Base-by-base conservation (phyloP, 1,284 basidiomycete genomes). In the Hemileia vastatrix region DNA sequence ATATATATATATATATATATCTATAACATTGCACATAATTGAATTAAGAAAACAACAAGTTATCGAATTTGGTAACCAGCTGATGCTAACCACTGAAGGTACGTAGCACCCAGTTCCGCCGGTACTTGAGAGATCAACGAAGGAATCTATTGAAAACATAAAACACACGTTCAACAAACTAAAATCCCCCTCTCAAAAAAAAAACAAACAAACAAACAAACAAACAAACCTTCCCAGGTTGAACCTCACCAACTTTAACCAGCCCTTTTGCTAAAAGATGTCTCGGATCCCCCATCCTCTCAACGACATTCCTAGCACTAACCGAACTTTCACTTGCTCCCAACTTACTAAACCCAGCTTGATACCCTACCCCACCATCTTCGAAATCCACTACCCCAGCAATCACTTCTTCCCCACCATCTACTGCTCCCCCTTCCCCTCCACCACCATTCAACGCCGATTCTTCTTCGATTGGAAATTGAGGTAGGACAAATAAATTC, bases 281-380 rank as follows among this genome's bases (percentile, higher is more conserved):
- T 1, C 54, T 45, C 13, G 61, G 61, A 63, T 63, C 61, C 13
- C 33, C 54, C 33, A 63, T 52, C 18, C 48, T 36, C 44, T 50
- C 49, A 51, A 63, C 56, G 19, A 53, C 40, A 57, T 56, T 54
- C 36, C 32, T 61, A 23, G 21, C 24, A 18, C 27, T 21, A 23
- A 56, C 57, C 2, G 48, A 48, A 18, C 48, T 31, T 49, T 80
- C 79, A 15, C 87, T 86, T 0, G 94, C 89, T 0, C 90, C 91
- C 8, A 98, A 82, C 51, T 87, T 83, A 58, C 91, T 92, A 78
- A 94, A 98, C 1, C 87, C 86, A 0, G 88, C 88, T 75, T 98
- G 94, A 78, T 96, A 98, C 6, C 54, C 61, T 45, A 51, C 21
- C 0, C 90, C 89, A 2, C 86, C 84, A 6, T 86, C 94, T 72